These are phyloP conservation scores for Suillus cothurnatus DNA, from an alignment of 768 basidiomycete species.

Conservation along the genomic window DNA sequence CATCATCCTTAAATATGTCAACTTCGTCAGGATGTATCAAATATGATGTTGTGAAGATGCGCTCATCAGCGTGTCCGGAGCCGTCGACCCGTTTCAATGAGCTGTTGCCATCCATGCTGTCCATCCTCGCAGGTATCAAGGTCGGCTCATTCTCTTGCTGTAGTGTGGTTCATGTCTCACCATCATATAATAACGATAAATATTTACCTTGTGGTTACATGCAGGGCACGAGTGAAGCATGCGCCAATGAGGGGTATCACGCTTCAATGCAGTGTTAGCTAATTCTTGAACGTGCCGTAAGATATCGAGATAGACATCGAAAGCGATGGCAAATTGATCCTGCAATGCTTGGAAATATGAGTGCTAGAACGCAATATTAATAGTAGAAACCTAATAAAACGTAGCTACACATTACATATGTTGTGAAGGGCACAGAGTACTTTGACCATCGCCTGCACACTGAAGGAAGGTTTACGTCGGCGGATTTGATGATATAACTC, in stretches of 20 bases:
- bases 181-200: background rate
- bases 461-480: no score
- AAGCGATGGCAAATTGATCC: slow-evolving; percentile 31
- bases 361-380: slow-evolving; percentile 16
- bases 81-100: slow-evolving; percentile 33
- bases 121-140: slow-evolving; percentile 26
- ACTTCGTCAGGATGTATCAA: slow-evolving; percentile 29
- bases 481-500: no score
- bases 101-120: slow-evolving; percentile 38
- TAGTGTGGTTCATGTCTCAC: background rate
- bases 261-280: slow-evolving; percentile 28
- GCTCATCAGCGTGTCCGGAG: slow-evolving; percentile 20
- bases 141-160: slow-evolving; percentile 26
- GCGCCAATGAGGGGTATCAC: slow-evolving; percentile 33
- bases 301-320: slow-evolving; percentile 39
- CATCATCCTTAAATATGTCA: slow-evolving; percentile 25
- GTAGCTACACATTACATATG: slow-evolving; percentile 12
- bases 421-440: slow-evolving; percentile 28
- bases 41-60: slow-evolving; percentile 26
- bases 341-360: background rate
- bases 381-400: slow-evolving; percentile 21
- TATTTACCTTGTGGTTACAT: slow-evolving; percentile 37
- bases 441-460: slow-evolving; percentile 12
- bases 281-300: slow-evolving; percentile 17
- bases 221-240: slow-evolving; percentile 35